Percentiles rank a stretch among this genome's conserved stretches.
Conservation (phyloP, 371 early-diverging fungal genomes). For the Mortierella sp. region DNA sequence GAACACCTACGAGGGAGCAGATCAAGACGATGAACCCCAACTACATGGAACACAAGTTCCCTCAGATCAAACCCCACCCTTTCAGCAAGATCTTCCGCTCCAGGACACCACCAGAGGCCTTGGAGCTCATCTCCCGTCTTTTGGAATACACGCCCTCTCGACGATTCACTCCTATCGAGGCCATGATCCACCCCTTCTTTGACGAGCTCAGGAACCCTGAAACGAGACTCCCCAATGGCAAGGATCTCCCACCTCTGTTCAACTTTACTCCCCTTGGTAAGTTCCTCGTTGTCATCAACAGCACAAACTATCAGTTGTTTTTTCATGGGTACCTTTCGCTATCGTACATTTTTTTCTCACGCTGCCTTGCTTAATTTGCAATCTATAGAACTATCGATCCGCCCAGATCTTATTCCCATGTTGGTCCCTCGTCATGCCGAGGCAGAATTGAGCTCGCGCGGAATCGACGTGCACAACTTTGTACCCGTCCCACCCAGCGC, state of each 20-base stretch:
- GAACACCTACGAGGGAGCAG: slow-evolving; percentile 98
- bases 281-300: not conserved
- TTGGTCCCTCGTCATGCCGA: slow-evolving; percentile 83
- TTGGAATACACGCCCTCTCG: slow-evolving; percentile 95
- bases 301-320: not conserved
- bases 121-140: slow-evolving; percentile 89
- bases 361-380: not conserved
- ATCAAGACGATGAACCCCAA: slow-evolving; percentile 96
- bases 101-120: slow-evolving; percentile 88
- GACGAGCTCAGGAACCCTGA: slow-evolving; percentile 92
- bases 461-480: slow-evolving; percentile 78
- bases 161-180: slow-evolving; percentile 94
- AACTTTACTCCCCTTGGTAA: slow-evolving; percentile 90
- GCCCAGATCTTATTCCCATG: slow-evolving; percentile 77
- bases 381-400: slow-evolving; percentile 78
- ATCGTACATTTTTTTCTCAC: not conserved
- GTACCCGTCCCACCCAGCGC: slow-evolving; percentile 62
- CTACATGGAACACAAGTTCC: slow-evolving; percentile 98
- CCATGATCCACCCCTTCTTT: slow-evolving; percentile 97
- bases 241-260: slow-evolving; percentile 90
- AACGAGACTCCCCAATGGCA: slow-evolving; percentile 83
- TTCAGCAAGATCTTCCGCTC: slow-evolving; percentile 91
- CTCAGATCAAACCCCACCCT: slow-evolving; percentile 95
- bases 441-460: slow-evolving; percentile 65
- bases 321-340: not conserved